A percentile compares a stretch with the other conserved stretches of the same genome.
Conservation (phyloP, 2,329 filamentous ascomycete species). For the Periconia sp. region DNA sequence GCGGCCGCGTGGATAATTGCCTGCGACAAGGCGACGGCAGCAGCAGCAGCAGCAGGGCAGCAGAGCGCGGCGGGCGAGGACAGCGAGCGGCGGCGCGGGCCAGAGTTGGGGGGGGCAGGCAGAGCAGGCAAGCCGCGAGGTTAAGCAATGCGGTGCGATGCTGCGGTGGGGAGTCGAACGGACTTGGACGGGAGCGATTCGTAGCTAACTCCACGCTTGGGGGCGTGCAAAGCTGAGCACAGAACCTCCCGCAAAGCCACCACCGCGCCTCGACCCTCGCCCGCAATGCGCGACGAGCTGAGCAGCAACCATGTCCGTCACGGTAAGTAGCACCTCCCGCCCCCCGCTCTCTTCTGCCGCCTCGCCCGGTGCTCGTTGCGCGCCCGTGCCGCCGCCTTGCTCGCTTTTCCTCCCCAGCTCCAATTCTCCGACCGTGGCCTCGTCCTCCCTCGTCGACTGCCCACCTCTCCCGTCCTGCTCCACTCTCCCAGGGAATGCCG, state of each 20-base stretch:
- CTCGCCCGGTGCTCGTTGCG: too few relatives aligned
- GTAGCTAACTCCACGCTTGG: constrained; percentile 1
- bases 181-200: neutral
- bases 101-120: constrained; percentile 1
- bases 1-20: constrained; percentile 1
- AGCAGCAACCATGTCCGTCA: constrained; percentile 53
- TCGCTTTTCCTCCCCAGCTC: constrained; percentile 1
- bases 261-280: constrained; percentile 3
- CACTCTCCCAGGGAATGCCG: constrained; percentile 2
- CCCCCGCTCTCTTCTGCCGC: neutral
- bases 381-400: too few relatives aligned
- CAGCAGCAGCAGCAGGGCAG: neutral
- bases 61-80: constrained; percentile 1
- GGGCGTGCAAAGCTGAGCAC: constrained; percentile 15
- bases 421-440: constrained; percentile 13
- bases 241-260: constrained; percentile 6
- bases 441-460: constrained; percentile 1
- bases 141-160: neutral
- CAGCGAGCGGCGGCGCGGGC: constrained; percentile 13
- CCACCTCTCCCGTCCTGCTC: constrained; percentile 4
- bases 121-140: constrained; percentile 1
- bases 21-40: constrained; percentile 5
- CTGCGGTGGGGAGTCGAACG: neutral
- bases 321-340: constrained; percentile 36
- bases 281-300: constrained; percentile 17